Conservation (phyloP, 1,139 yeast genomes). For the Pichia terricola region DNA sequence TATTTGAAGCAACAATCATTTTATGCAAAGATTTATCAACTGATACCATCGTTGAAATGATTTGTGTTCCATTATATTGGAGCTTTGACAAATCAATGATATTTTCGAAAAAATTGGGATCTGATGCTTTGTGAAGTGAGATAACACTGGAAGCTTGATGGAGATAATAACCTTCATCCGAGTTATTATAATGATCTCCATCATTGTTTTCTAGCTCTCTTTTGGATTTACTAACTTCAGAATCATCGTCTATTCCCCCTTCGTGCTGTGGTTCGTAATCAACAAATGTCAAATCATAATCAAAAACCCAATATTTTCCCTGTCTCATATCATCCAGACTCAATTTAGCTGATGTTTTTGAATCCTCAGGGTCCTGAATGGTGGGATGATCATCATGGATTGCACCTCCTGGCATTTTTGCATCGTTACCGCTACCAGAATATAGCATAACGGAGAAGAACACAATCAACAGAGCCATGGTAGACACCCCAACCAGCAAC, state of each 20-base stretch:
- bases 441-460: constrained; percentile 10
- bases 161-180: constrained; percentile 24
- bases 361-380: background rate
- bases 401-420: constrained; percentile 9
- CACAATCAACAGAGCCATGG: background rate
- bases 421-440: constrained; percentile 7
- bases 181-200: constrained; percentile 3
- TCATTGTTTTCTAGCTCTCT: constrained; percentile 5
- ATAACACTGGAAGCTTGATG: constrained; percentile 9
- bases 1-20: constrained; percentile 44
- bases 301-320: constrained; percentile 9
- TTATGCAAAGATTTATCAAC: constrained; percentile 32
- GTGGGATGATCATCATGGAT: constrained; percentile 1
- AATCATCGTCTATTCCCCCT: background rate
- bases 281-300: constrained; percentile 8
- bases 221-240: constrained; percentile 3
- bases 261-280: constrained; percentile 4
- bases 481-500: constrained; percentile 5
- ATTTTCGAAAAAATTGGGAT: constrained; percentile 13
- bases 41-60: constrained; percentile 20
- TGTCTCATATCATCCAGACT: constrained; percentile 10
- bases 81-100: constrained; percentile 14
- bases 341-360: constrained; percentile 4
- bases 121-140: constrained; percentile 20
- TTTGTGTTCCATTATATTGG: constrained; percentile 11